These are phyloP conservation scores for Sarocladiaceae sp. DNA, from an alignment of 2,329 filamentous ascomycete species.

Conservation along the genomic window DNA sequence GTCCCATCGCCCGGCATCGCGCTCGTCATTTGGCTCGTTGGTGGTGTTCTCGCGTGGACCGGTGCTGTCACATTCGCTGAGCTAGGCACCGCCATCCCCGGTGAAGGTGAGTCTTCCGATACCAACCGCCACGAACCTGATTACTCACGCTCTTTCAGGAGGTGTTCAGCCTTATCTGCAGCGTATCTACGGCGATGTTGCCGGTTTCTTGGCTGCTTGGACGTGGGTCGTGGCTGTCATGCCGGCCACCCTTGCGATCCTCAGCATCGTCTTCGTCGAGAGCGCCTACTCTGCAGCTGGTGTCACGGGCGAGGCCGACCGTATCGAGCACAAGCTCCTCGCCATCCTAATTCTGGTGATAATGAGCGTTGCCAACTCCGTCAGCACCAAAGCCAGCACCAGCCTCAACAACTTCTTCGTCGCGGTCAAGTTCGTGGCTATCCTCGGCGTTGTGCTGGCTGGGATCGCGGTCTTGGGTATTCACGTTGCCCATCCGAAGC, in stretches of 20 bases:
- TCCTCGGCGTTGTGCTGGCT: slow-evolving; percentile 25
- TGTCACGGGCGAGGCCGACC: slow-evolving; percentile 34
- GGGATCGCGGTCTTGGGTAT: slow-evolving; percentile 15
- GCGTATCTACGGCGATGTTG: slow-evolving; percentile 56
- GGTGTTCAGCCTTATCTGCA: slow-evolving; percentile 60
- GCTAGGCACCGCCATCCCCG: slow-evolving; percentile 58
- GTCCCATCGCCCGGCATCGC: slow-evolving; percentile 57
- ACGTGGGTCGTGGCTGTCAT: slow-evolving; percentile 62
- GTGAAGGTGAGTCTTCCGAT: slow-evolving; percentile 39
- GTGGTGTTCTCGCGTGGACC: slow-evolving; percentile 59
- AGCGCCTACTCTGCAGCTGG: slow-evolving; percentile 51
- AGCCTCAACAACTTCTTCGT: slow-evolving; percentile 54
- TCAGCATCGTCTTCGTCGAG: slow-evolving; percentile 60
- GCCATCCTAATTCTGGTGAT: slow-evolving; percentile 42
- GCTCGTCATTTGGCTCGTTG: slow-evolving; percentile 56
- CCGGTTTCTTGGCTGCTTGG: slow-evolving; percentile 62
- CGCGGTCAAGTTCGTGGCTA: slow-evolving; percentile 46
- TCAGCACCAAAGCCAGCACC: slow-evolving; percentile 52
- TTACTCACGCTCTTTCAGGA: slow-evolving; percentile 28
- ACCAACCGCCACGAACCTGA: not conserved
- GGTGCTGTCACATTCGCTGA: slow-evolving; percentile 60
- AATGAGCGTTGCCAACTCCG: slow-evolving; percentile 48
- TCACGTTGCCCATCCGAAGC: slow-evolving; percentile 30
- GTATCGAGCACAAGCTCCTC: slow-evolving; percentile 45
- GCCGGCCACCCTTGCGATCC: slow-evolving; percentile 60